Percentiles rank a stretch among this genome's conserved stretches.
phyloP scores from a whole-genome alignment of 805 yeast species.

The Candida oleophila region DNA sequence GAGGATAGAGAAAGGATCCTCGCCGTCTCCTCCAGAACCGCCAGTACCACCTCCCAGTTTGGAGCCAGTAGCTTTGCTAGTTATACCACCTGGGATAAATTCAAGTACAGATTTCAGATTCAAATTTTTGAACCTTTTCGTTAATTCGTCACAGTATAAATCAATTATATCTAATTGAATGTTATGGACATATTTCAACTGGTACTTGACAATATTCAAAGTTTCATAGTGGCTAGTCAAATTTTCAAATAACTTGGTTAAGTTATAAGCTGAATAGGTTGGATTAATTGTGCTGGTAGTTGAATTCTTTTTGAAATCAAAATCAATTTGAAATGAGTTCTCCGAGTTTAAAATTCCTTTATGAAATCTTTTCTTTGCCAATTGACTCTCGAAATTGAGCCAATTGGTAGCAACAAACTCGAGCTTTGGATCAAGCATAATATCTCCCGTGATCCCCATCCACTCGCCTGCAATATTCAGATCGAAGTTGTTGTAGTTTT shows the following conservation, averaged over 20 bases:
- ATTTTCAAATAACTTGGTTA: conserved; percentile 56
- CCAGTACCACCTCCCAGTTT: conserved; percentile 30
- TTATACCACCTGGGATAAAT: conserved; percentile 33
- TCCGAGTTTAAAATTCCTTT: conserved; percentile 46
- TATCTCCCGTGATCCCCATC: conserved; percentile 48
- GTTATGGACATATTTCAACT: conserved; percentile 53
- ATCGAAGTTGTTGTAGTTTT: conserved; percentile 17
- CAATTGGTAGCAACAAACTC: conserved; percentile 37
- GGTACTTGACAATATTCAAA: conserved; percentile 49
- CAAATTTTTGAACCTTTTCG: conserved; percentile 41
- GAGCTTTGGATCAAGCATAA: conserved; percentile 28
- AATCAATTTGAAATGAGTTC: conserved; percentile 58
- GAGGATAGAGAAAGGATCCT: neutral
- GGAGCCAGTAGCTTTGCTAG: conserved; percentile 7
- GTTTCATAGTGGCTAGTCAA: conserved; percentile 55
- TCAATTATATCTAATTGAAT: conserved; percentile 61
- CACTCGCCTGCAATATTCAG: conserved; percentile 26
- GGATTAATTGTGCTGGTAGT: conserved; percentile 33
- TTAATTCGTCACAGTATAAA: conserved; percentile 44
- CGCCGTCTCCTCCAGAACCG: conserved; percentile 20
- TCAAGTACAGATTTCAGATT: conserved; percentile 30
- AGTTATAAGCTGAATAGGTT: conserved; percentile 58
- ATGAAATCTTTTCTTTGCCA: conserved; percentile 51
- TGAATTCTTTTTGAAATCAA: conserved; percentile 39
- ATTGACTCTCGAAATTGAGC: conserved; percentile 52